A percentile compares a stretch with the other conserved stretches of the same genome.
phyloP scores from a whole-genome alignment of 768 basidiomycete genomes.

The Rhodotorula taiwanensis region DNA sequence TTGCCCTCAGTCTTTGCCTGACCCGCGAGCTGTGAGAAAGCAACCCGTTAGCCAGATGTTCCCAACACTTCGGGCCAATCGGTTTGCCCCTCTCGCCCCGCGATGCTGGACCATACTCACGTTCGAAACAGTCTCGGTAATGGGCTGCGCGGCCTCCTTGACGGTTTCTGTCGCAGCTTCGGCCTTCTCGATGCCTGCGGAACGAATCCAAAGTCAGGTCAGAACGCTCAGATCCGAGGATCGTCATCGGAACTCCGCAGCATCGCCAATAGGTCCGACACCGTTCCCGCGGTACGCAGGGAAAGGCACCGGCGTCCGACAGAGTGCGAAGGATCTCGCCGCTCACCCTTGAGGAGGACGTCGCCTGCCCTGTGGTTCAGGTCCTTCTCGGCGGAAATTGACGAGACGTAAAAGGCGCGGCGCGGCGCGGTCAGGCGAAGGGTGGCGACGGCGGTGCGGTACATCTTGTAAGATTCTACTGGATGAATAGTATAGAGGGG shows the following conservation, averaged over 20 bases:
- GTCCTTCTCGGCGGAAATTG: conserved; percentile 47
- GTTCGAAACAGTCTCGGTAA: not conserved
- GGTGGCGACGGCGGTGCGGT: conserved; percentile 27
- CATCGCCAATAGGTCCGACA: not conserved
- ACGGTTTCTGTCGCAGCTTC: not conserved
- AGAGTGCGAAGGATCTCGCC: not conserved
- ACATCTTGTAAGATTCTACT: not conserved
- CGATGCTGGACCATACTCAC: too few species aligned
- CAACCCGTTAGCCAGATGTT: not conserved
- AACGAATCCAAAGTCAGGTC: too few species aligned
- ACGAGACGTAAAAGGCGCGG: conserved; percentile 43
- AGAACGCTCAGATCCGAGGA: too few species aligned
- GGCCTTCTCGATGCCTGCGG: not conserved
- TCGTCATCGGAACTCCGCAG: too few species aligned
- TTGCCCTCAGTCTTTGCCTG: conserved; percentile 35
- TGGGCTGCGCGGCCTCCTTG: not conserved
- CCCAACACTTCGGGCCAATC: too few species aligned
- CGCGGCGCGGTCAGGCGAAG: conserved; percentile 25
- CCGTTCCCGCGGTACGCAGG: not conserved
- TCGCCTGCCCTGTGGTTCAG: conserved; percentile 38
- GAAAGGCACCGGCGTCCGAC: too few species aligned
- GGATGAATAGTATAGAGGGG: not conserved
- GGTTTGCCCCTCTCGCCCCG: too few species aligned
- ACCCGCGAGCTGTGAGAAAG: not conserved
- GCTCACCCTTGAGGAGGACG: not conserved